Evolutionary conservation across 768 basidiomycete species (phyloP).

Genomic region (Suillus bovinus): DNA sequence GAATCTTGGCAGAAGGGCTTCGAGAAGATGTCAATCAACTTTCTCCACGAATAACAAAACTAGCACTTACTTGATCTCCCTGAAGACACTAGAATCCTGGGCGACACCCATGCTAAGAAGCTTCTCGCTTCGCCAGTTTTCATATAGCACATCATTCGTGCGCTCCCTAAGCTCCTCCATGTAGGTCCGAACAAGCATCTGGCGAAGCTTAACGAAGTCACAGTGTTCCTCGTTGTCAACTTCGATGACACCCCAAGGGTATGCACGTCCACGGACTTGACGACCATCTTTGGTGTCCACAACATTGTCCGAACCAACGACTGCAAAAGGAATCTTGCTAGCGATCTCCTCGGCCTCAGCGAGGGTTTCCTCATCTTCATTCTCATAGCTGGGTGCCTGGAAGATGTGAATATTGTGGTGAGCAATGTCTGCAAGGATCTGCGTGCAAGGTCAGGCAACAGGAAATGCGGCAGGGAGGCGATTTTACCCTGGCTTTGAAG

Average conservation of each 20-base stretch:
- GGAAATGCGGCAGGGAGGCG: neutral
- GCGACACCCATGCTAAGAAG: conserved; percentile 96
- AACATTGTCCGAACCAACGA: conserved; percentile 89
- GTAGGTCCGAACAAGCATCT: conserved; percentile 98
- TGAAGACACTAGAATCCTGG: conserved; percentile 97
- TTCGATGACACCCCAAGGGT: conserved; percentile 99
- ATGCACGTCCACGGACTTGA: conserved; percentile 89
- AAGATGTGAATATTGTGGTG: conserved; percentile 98
- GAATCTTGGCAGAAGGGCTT: conserved; percentile 94
- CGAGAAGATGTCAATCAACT: conserved; percentile 18
- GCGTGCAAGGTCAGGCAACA: conserved; percentile 11
- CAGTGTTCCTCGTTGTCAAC: conserved; percentile 99
- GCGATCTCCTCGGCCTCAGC: conserved; percentile 98
- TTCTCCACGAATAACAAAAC: neutral
- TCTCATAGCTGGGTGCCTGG: conserved; percentile 96
- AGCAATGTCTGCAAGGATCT: conserved; percentile 93
- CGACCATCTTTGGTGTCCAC: conserved; percentile 87
- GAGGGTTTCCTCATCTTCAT: conserved; percentile 97
- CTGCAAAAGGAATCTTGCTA: conserved; percentile 97
- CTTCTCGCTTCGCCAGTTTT: conserved; percentile 98
- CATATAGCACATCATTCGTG: conserved; percentile 94
- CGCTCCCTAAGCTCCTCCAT: conserved; percentile 99
- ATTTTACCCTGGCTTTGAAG: conserved; percentile 89
- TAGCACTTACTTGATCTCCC: conserved; percentile 91
- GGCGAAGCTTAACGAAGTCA: conserved; percentile 98